Evolutionary conservation across 352 stramenopile genomes (phyloP).

Genomic region (Globisporangium orthogonon): DNA sequence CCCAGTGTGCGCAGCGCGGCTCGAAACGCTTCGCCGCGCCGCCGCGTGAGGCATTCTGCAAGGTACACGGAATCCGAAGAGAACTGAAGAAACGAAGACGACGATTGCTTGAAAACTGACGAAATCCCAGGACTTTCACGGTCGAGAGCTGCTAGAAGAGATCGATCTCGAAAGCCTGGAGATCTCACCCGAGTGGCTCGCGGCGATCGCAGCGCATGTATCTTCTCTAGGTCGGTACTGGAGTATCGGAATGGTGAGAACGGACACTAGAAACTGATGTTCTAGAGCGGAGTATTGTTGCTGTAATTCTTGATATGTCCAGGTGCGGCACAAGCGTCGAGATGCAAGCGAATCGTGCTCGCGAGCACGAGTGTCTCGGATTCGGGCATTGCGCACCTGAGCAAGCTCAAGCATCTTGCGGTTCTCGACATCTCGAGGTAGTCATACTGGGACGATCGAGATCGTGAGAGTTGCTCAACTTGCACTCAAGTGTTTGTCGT

Average conservation of each 20-base stretch:
- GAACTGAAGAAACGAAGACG: neutral
- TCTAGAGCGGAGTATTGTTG: neutral
- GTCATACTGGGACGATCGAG: neutral
- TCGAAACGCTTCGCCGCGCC: slow-evolving; percentile 18
- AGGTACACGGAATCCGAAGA: slow-evolving; percentile 13
- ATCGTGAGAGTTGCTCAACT: neutral
- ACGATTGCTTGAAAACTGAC: neutral
- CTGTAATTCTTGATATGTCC: neutral
- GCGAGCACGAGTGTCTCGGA: slow-evolving; percentile 27
- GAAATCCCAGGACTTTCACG: slow-evolving; percentile 16
- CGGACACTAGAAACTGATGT: neutral
- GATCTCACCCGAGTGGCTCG: slow-evolving; percentile 28
- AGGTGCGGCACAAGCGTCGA: neutral
- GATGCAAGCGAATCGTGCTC: slow-evolving; percentile 17
- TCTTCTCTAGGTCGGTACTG: slow-evolving; percentile 5
- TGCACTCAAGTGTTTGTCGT: neutral
- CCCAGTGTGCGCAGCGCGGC: neutral
- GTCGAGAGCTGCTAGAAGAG: slow-evolving; percentile 16
- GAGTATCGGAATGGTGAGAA: neutral
- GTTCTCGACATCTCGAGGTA: slow-evolving; percentile 24
- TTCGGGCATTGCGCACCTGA: slow-evolving; percentile 12
- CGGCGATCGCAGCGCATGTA: slow-evolving; percentile 16
- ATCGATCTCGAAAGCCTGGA: slow-evolving; percentile 20
- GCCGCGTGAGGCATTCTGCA: slow-evolving; percentile 25
- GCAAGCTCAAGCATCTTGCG: slow-evolving; percentile 23